Base-by-base conservation (phyloP, 768 basidiomycete genomes). In the Calocybe cyanea region DNA sequence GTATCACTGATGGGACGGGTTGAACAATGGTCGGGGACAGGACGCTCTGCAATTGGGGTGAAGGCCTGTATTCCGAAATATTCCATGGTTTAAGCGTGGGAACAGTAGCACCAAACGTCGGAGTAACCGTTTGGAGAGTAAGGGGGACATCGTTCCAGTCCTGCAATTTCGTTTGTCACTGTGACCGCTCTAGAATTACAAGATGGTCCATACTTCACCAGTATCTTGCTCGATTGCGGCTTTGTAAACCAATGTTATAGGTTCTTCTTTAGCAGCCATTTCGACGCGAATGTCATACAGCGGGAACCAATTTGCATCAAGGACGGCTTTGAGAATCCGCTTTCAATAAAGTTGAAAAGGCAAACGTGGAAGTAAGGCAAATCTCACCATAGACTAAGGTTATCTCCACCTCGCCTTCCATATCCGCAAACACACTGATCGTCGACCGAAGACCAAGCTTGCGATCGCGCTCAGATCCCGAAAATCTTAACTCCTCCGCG, bases 121-220 rank as follows among this genome's bases (percentile, higher is more conserved):
- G 71, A 1, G 65, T 59, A 1, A 69, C 64, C 0, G 73, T 77
- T 52, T 75, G 72, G 7, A 76, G 66, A 1, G 63, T 67, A 2
- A 75, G 54, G 1, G 67, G 60, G 2, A 72, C 66, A 45, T 75
- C 65, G 0, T 56, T 56, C 73, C 72, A 77, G 35, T 66, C 62
- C 69, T 75, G 43, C 8, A 8, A 10, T 4, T 13, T 14, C 30
- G 25, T 18, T 17, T 19, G 44, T 11, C 13, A 7, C n/a, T 35
- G 32, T 41, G 10, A 18, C 41, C 25, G 19, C 14, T 24, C 14
- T 32, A 2, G 9, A 11, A 46, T 30, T 31, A n/a, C 5, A 35
- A 31, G 18, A 20, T 39, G 4, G 20, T 54, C 17, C 47, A 15
- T 43, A 67, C 72, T 59, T 76, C 73, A 24, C 72, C 72, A 6